These are phyloP conservation scores for Penstemon newberryi DNA, from an alignment of 257 asterid genomes.

Conservation along the genomic window DNA sequence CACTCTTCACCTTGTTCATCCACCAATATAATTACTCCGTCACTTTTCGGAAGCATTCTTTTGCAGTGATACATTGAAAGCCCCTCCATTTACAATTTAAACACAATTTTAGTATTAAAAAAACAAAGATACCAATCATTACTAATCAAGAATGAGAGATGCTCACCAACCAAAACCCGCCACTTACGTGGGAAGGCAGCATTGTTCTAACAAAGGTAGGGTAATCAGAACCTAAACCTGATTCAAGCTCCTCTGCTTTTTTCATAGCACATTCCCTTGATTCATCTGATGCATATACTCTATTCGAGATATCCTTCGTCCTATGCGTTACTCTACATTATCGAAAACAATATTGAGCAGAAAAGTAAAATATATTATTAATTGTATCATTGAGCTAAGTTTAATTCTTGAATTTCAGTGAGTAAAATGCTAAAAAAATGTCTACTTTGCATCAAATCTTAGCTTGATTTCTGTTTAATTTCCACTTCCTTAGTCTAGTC, in stretches of 20 bases:
- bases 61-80: conserved; percentile 62
- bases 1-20: conserved; percentile 76
- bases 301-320: conserved; percentile 45
- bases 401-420: too few relatives aligned
- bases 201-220: conserved; percentile 68
- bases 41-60: conserved; percentile 55
- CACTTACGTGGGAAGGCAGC: conserved; percentile 96
- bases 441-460: too few relatives aligned
- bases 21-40: conserved; percentile 52
- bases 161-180: conserved; percentile 96
- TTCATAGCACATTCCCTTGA: conserved; percentile 54
- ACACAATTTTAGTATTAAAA: neutral
- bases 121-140: neutral
- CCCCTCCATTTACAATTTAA: conserved; percentile 51
- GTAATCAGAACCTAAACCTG: conserved; percentile 45
- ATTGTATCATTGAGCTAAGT: neutral
- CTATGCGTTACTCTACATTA: conserved; percentile 45
- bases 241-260: conserved; percentile 68
- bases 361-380: neutral
- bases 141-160: neutral
- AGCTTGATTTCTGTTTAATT: too few relatives aligned
- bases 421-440: too few relatives aligned
- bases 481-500: too few relatives aligned
- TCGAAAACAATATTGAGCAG: neutral
- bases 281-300: conserved; percentile 78